These are phyloP conservation scores for Botryotinia convoluta DNA, from an alignment of 2,329 filamentous ascomycete species.

Conservation along the genomic window DNA sequence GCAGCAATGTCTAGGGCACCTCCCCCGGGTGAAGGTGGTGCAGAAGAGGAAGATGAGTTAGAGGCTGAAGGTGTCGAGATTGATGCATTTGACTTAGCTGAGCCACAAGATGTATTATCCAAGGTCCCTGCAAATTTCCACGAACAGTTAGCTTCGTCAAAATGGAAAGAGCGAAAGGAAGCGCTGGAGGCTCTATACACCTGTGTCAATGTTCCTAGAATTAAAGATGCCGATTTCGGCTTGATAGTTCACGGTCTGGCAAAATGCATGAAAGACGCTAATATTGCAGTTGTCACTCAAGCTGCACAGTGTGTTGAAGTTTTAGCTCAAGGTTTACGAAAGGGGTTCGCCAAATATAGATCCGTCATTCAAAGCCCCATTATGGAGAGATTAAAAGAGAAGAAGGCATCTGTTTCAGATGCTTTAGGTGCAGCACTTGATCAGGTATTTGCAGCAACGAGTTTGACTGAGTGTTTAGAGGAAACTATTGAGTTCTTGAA, in stretches of 20 bases:
- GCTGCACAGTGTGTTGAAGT: constrained; percentile 91
- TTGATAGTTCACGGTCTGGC: constrained; percentile 82
- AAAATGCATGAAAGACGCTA: constrained; percentile 98
- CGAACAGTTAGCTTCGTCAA: constrained; percentile 82
- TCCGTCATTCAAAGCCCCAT: constrained; percentile 80
- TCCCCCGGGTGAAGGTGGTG: constrained; percentile 55
- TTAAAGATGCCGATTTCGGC: constrained; percentile 86
- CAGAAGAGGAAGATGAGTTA: constrained; percentile 55
- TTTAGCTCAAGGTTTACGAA: constrained; percentile 80
- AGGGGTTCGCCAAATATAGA: constrained; percentile 76
- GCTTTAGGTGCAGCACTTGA: constrained; percentile 85
- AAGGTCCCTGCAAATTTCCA: constrained; percentile 80
- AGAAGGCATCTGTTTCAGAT: constrained; percentile 86
- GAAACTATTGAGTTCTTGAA: constrained; percentile 81
- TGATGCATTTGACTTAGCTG: constrained; percentile 77
- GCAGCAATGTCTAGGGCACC: constrained; percentile 72
- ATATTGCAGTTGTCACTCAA: constrained; percentile 88
- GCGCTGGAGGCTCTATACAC: constrained; percentile 78
- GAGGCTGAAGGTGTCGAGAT: constrained; percentile 64
- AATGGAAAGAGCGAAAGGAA: constrained; percentile 99
- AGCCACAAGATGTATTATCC: constrained; percentile 80
- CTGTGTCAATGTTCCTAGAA: constrained; percentile 77
- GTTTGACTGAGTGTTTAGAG: constrained; percentile 81
- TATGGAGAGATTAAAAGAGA: constrained; percentile 95
- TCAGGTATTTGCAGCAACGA: constrained; percentile 61